A percentile compares a stretch with the other conserved stretches of the same genome.
Evolutionary conservation across 139 green algal species (phyloP).

Genomic region (Edaphochlamys debaryana): DNA sequence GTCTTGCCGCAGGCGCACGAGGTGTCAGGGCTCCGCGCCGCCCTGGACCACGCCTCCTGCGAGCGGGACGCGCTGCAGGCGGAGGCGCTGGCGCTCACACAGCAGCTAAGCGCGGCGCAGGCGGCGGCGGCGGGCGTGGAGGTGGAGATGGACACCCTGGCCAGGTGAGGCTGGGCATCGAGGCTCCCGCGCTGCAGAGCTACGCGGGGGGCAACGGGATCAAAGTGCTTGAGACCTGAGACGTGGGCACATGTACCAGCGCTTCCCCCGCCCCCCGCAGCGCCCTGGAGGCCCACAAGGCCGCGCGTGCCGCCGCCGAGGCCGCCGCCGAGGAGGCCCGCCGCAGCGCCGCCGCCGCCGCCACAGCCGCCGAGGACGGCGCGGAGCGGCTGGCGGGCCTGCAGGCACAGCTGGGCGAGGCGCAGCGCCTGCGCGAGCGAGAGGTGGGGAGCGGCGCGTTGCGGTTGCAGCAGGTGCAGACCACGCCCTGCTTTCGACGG

Average conservation of each 20-base stretch:
- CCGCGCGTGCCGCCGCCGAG: slow-evolving; percentile 3
- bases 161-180: background rate
- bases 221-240: background rate
- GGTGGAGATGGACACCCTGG: slow-evolving; percentile 9
- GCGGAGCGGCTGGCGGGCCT: background rate
- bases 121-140: slow-evolving; percentile 11
- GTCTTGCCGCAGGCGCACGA: background rate
- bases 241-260: too few species aligned
- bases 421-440: background rate
- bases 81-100: slow-evolving; percentile 4
- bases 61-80: background rate
- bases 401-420: slow-evolving; percentile 15
- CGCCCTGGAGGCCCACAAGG: slow-evolving; percentile 33
- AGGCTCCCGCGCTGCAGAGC: background rate
- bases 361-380: background rate
- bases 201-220: background rate
- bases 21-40: background rate
- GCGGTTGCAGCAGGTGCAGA: background rate
- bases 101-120: slow-evolving; percentile 17
- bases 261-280: slow-evolving; percentile 8
- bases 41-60: background rate
- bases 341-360: background rate
- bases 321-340: slow-evolving; percentile 32
- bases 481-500: too few species aligned
- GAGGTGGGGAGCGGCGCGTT: background rate